These are phyloP conservation scores for Allium cepa DNA, from an alignment of 106 monocot genomes.

Conservation along the genomic window DNA sequence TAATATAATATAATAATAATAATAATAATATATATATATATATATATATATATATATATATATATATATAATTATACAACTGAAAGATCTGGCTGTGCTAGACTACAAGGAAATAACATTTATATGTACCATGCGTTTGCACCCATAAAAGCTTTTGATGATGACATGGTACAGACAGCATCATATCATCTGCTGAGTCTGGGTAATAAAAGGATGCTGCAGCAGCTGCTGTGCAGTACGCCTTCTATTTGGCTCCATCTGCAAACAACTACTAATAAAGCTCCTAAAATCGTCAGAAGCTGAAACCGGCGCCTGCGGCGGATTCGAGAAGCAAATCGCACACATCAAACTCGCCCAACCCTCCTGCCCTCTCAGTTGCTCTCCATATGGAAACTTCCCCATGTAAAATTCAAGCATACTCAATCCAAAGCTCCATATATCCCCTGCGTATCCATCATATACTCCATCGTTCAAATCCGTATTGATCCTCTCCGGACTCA, in stretches of 20 bases:
- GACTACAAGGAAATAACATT: neutral
- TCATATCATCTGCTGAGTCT: neutral
- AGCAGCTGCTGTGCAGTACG: constrained; percentile 50
- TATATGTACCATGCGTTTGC: too few relatives aligned
- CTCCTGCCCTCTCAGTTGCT: constrained; percentile 59
- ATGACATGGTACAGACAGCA: neutral
- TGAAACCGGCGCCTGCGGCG: constrained; percentile 51
- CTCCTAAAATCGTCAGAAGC: constrained; percentile 60
- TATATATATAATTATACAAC: too few relatives aligned
- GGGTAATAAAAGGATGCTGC: constrained; percentile 70
- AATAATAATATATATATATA: too few relatives aligned
- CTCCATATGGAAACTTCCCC: constrained; percentile 72
- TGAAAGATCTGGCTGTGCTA: neutral
- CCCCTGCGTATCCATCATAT: constrained; percentile 83
- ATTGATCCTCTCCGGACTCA: constrained; percentile 97
- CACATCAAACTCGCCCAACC: constrained; percentile 90
- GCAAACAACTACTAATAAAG: constrained; percentile 68
- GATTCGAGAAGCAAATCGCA: constrained; percentile 71
- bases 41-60: too few relatives aligned
- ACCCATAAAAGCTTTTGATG: too few relatives aligned
- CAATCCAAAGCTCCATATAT: constrained; percentile 95
- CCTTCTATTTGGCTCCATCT: constrained; percentile 53
- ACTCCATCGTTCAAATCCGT: constrained; percentile 78
- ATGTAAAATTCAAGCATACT: constrained; percentile 88
- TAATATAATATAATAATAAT: too few relatives aligned